phyloP scores from a whole-genome alignment of 1,139 yeast species.

The Petasospora fabianii region DNA sequence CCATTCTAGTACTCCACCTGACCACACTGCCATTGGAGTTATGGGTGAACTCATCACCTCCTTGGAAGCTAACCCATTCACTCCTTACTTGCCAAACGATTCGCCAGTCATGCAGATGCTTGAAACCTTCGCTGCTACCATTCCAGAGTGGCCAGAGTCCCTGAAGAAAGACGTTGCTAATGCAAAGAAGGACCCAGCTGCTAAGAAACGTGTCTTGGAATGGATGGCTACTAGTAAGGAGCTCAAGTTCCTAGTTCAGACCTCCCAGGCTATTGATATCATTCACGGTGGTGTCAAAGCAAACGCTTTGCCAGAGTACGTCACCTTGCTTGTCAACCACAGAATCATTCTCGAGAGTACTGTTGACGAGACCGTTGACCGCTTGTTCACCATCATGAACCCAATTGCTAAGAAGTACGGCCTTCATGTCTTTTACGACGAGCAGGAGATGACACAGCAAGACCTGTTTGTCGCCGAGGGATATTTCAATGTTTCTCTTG shows the following conservation, averaged over 20 bases:
- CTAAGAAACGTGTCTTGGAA: conserved; percentile 40
- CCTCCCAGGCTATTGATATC: conserved; percentile 52
- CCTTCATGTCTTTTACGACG: conserved; percentile 34
- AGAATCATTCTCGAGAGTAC: conserved; percentile 50
- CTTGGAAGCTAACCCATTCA: conserved; percentile 49
- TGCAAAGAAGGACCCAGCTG: conserved; percentile 29
- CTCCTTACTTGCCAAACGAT: conserved; percentile 39
- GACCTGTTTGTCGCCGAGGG: conserved; percentile 9
- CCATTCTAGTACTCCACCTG: conserved; percentile 68
- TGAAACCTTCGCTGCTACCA: conserved; percentile 39
- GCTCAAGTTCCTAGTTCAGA: conserved; percentile 20
- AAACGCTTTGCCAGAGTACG: conserved; percentile 70
- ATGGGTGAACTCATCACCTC: conserved; percentile 47
- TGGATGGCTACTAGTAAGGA: conserved; percentile 24
- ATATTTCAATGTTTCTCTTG: conserved; percentile 11
- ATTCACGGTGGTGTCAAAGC: conserved; percentile 58
- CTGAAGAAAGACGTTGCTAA: conserved; percentile 10
- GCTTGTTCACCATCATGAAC: conserved; percentile 7
- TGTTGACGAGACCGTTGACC: conserved; percentile 27
- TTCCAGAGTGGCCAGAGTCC: conserved; percentile 30
- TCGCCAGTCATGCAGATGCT: conserved; percentile 19
- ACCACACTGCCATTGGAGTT: conserved; percentile 68
- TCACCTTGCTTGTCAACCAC: conserved; percentile 49
- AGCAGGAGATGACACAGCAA: conserved; percentile 1
- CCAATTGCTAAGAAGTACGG: conserved; percentile 14